Evolutionary conservation across 129 eudicot species (phyloP).

Genomic region (Rutidosis leptorrhynchoides): DNA sequence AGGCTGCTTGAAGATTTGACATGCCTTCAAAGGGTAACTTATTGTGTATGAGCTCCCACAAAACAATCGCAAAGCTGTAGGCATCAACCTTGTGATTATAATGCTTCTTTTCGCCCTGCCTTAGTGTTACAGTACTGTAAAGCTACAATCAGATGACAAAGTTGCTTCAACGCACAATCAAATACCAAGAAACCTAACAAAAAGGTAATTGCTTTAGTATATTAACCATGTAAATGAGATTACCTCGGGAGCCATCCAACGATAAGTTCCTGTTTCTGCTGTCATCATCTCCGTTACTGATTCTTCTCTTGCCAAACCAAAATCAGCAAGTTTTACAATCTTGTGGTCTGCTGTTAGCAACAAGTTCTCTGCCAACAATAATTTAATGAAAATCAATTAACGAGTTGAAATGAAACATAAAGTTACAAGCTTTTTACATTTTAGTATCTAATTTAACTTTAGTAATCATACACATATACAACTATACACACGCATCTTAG

Average conservation of each 20-base stretch:
- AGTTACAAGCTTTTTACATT: neutral
- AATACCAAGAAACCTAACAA: neutral
- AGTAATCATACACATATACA: neutral
- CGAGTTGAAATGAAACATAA: neutral
- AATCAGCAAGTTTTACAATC: conserved; percentile 79
- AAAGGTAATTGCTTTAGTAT: neutral
- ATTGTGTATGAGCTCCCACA: conserved; percentile 90
- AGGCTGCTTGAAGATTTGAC: conserved; percentile 71
- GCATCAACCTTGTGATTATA: conserved; percentile 88
- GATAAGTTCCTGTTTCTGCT: conserved; percentile 84
- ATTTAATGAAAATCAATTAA: neutral
- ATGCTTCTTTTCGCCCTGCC: conserved; percentile 85
- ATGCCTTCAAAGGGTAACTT: conserved; percentile 81
- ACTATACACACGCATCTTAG: neutral
- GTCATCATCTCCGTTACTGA: conserved; percentile 92
- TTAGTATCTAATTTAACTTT: neutral
- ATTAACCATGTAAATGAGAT: conserved; percentile 3
- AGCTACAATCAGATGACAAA: conserved; percentile 50
- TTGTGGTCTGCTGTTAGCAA: conserved; percentile 66
- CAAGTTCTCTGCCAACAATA: conserved; percentile 56
- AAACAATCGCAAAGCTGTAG: conserved; percentile 81
- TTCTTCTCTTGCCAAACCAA: conserved; percentile 89
- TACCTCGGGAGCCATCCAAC: conserved; percentile 98
- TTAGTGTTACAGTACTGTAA: conserved; percentile 78
- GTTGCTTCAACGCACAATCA: neutral